Base-by-base conservation (phyloP, 2,329 filamentous ascomycete species). In the Tolypocladium inflatum region DNA sequence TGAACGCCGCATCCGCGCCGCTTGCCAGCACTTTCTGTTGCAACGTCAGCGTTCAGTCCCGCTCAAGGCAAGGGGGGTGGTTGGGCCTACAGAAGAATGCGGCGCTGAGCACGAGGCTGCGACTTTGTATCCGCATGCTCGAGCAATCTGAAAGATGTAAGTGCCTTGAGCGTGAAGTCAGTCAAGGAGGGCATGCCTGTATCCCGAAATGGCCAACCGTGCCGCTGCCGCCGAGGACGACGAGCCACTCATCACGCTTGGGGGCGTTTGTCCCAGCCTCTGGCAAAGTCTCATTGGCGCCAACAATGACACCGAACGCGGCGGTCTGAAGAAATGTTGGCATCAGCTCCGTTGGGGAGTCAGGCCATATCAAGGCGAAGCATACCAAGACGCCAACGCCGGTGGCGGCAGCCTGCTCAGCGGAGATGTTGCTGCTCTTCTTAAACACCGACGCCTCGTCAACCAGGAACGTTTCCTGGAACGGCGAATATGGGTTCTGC, bases 391-490 rank as follows among this genome's bases (percentile, higher is more conserved):
- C 33, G 0, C 70, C 72, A 3, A 71, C 69, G 7, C 73, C 72
- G 35, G 75, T 63, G 0, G 71, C 71, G 21, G 69, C 67, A 35
- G 69, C 67, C 10, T 70, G 64, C 15, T 70, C 64, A 0, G 64
- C 38, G 0, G 64, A 66, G 0, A 74, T 43, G 6, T 65, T 65
- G 1, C 56, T 59, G 0, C 64, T 58, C 21, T 63, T 68, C 56
- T 69, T 72, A 42, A 75, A 70, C 2, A 70, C 59, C 9, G 73
- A 59, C 38, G 67, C 61, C 58, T 73, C 72, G n/a, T 72, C 66
- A 50, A 72, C 72, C 7, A 75, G 54, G 39, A 73, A 74, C 17
- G 67, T 66, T 33, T 75, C 72, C 55, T 74, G 73, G 43, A 74
- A 74, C 3, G 72, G 72, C 1, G 65, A 65, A 56, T 67, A 69